These are phyloP conservation scores for Arthroderma uncinatum DNA, from an alignment of 2,329 filamentous ascomycete species.

Conservation along the genomic window DNA sequence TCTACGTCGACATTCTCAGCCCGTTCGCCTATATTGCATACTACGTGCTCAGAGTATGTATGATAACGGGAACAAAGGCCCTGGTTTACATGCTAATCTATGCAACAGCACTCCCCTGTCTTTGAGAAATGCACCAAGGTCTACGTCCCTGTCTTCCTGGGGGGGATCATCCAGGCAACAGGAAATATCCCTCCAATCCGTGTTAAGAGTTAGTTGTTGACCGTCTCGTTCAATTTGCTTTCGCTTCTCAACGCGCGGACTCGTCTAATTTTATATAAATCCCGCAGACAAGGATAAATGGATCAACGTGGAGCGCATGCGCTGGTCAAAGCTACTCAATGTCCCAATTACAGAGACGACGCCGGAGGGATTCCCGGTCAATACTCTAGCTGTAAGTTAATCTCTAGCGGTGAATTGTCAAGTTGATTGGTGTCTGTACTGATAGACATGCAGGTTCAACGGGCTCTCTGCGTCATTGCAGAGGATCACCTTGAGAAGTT, in stretches of 20 bases:
- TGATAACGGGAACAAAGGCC: neutral
- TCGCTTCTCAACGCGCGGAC: neutral
- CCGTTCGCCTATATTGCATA: slow-evolving; percentile 53
- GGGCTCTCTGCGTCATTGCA: slow-evolving; percentile 42
- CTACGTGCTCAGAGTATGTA: slow-evolving; percentile 42
- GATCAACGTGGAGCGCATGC: slow-evolving; percentile 43
- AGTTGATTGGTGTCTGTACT: neutral
- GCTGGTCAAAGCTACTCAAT: slow-evolving; percentile 44
- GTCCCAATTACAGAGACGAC: slow-evolving; percentile 39
- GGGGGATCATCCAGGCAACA: slow-evolving; percentile 48
- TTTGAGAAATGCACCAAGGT: slow-evolving; percentile 46
- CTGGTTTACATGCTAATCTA: neutral
- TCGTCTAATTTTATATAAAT: neutral
- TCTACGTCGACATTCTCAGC: slow-evolving; percentile 49
- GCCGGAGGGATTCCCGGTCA: slow-evolving; percentile 44
- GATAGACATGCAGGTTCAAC: slow-evolving; percentile 29
- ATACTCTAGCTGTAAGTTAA: slow-evolving; percentile 35
- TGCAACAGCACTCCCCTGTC: slow-evolving; percentile 41
- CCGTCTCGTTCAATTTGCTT: neutral
- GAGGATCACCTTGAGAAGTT: slow-evolving; percentile 31
- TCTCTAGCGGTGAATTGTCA: neutral
- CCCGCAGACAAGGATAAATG: slow-evolving; percentile 48
- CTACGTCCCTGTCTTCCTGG: slow-evolving; percentile 50
- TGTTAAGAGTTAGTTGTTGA: slow-evolving; percentile 41
- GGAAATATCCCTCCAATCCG: slow-evolving; percentile 44